Base-by-base conservation (phyloP, 1,284 basidiomycete genomes). In the Ganoderma sinense region DNA sequence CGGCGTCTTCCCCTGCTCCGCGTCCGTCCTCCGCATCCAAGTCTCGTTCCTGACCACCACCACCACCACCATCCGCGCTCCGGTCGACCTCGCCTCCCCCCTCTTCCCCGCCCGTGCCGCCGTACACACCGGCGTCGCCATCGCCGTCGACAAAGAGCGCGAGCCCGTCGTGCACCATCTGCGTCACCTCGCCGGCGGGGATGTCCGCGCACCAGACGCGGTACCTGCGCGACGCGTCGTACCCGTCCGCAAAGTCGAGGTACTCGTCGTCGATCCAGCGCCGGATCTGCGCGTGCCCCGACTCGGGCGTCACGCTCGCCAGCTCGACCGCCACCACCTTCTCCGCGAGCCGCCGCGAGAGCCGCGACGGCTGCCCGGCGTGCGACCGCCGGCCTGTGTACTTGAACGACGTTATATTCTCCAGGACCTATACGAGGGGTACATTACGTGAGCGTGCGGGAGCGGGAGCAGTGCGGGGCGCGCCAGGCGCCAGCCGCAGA, bases 361-460 rank as follows among this genome's bases (percentile, higher is more conserved):
- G 72, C 64, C 77, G 77, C 53, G 73, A 70, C 20, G 75, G 75
- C 16, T 43, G 69, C 5, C 68, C 75, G 2, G 75, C 78, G 48
- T 77, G 73, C n/a, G 76, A 69, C 23, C 75, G 69, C 26, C 67
- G 66, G 58, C 76, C 73, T 64, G 73, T 64, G 65, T 75, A 77
- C 53, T 78, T 75, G 71, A 75, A 76, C 23, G 79, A 78, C 51
- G 77, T 78, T 61, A 81, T 78, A 72, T 78, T 80, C 67, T 79
- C 76, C 18, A 79, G 73, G 4, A 82, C 79, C 82, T 83, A 61
- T 51, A 51, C 48, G 4, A n/a, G n/a, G 39, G 56, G 53, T 61
- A 61, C 59, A 61, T 23, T 39, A 16, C 39, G 59, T 61, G 39
- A 61, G 59, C 23, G 39, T 23, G 43, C 43, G 43, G 43, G 43